Conservation (phyloP, 2,329 filamentous ascomycete genomes). For the Beauveria asiatica region DNA sequence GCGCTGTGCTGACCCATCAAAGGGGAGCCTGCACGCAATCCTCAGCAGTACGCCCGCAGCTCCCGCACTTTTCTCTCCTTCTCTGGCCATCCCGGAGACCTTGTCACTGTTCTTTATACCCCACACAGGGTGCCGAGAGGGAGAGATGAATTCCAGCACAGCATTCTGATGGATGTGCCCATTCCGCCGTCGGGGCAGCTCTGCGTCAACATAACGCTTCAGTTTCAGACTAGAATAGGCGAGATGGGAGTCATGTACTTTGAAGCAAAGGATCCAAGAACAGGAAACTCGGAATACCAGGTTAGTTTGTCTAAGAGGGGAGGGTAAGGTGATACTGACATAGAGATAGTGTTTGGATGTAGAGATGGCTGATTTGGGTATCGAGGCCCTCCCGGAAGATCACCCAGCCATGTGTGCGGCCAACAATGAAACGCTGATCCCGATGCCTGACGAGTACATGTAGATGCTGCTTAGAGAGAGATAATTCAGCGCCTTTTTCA, state of each 20-base stretch:
- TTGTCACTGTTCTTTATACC: neutral
- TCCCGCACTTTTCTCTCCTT: slow-evolving; percentile 3
- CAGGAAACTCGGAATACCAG: neutral
- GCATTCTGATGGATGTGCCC: neutral
- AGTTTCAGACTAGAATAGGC: neutral
- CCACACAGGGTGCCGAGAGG: neutral
- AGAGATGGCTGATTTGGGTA: neutral
- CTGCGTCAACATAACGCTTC: neutral
- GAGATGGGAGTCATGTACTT: slow-evolving; percentile 6
- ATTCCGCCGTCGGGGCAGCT: neutral
- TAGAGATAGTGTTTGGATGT: neutral
- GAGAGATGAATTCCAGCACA: neutral
- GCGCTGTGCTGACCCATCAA: neutral
- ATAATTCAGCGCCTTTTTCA: neutral
- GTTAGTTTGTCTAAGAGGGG: neutral
- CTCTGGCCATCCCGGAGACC: slow-evolving; percentile 1
- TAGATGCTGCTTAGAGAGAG: neutral
- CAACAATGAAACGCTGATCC: slow-evolving; percentile 2
- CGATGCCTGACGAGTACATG: slow-evolving; percentile 1
- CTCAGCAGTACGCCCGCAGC: neutral
- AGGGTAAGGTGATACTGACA: neutral
- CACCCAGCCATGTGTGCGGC: slow-evolving; percentile 5
- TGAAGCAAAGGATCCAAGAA: neutral
- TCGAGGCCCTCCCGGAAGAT: neutral
- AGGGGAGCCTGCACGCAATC: neutral